phyloP scores from a whole-genome alignment of 2,329 filamentous ascomycete genomes.

The Penicillium capsulatum region DNA sequence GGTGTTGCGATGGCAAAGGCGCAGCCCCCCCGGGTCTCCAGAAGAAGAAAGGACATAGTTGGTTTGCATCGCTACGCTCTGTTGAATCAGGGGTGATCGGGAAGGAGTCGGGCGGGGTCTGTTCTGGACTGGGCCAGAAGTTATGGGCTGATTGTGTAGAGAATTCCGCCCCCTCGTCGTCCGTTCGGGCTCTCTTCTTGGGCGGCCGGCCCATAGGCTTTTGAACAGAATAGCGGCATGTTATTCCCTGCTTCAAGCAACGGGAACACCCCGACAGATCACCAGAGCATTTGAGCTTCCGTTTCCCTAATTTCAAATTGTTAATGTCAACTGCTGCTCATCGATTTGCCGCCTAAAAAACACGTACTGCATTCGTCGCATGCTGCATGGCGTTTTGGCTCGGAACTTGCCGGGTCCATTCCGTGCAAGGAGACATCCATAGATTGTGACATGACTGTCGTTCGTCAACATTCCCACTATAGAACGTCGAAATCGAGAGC shows the following conservation, averaged over 20 bases:
- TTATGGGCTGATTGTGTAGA: conserved; percentile 14
- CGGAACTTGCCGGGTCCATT: conserved; percentile 10
- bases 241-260: conserved; percentile 41
- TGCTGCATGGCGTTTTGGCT: conserved; percentile 44
- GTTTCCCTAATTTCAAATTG: conserved; percentile 35
- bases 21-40: conserved; percentile 9
- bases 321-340: conserved; percentile 14
- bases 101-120: conserved; percentile 15
- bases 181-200: conserved; percentile 37
- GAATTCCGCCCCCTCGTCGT: conserved; percentile 22
- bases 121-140: conserved; percentile 23
- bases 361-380: conserved; percentile 50
- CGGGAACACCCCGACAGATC: conserved; percentile 42
- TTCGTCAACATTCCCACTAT: conserved; percentile 11
- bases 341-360: conserved; percentile 5
- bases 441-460: conserved; percentile 6
- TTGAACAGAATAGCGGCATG: conserved; percentile 46
- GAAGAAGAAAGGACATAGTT: conserved; percentile 27
- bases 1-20: conserved; percentile 13
- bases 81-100: conserved; percentile 15
- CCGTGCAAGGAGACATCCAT: not conserved
- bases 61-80: conserved; percentile 20
- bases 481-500: not conserved
- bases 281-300: conserved; percentile 49
- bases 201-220: conserved; percentile 48